Percentiles rank a stretch among this genome's conserved stretches.
These are phyloP conservation scores for Desmodesmus armatus DNA, from an alignment of 139 green algal genomes.

Conservation along the genomic window DNA sequence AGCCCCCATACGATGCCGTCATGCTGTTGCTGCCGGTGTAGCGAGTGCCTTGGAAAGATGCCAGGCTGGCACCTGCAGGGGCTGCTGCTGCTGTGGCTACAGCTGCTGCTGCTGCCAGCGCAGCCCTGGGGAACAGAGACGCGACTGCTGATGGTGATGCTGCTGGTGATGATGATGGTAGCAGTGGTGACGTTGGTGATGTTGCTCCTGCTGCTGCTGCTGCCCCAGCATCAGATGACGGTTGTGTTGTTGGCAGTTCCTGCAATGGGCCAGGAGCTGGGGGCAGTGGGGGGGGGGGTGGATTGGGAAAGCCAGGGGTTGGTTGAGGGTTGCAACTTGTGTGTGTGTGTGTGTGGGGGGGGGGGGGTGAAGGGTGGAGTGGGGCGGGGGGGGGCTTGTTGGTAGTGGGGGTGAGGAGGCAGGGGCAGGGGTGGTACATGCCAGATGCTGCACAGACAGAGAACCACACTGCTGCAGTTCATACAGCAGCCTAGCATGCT, in stretches of 20 bases:
- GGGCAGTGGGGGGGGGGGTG: too few relatives aligned
- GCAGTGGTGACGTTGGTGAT: not conserved
- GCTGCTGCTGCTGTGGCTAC: conserved; percentile 20
- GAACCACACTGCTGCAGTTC: not conserved
- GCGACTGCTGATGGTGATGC: not conserved
- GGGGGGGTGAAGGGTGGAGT: too few relatives aligned
- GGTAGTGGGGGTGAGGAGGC: too few relatives aligned
- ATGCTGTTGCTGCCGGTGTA: not conserved
- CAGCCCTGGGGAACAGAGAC: too few relatives aligned
- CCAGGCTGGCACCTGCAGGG: not conserved
- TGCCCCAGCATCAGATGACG: not conserved
- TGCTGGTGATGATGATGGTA: conserved; percentile 11
- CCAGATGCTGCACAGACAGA: conserved; percentile 9
- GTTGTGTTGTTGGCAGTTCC: not conserved
- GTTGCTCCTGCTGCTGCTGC: not conserved
- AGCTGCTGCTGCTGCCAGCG: conserved; percentile 22
- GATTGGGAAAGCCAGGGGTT: not conserved
- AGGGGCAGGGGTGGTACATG: too few relatives aligned
- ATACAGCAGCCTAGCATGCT: not conserved
- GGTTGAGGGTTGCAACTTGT: too few relatives aligned
- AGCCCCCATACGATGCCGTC: not conserved
- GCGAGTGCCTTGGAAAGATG: not conserved
- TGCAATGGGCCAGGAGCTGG: too few relatives aligned
- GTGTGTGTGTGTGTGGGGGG: too few relatives aligned
- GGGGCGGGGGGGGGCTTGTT: too few relatives aligned